Percentiles rank a stretch among this genome's conserved stretches.
phyloP scores from a whole-genome alignment of 306 rosid species.

The Inga laurina region DNA sequence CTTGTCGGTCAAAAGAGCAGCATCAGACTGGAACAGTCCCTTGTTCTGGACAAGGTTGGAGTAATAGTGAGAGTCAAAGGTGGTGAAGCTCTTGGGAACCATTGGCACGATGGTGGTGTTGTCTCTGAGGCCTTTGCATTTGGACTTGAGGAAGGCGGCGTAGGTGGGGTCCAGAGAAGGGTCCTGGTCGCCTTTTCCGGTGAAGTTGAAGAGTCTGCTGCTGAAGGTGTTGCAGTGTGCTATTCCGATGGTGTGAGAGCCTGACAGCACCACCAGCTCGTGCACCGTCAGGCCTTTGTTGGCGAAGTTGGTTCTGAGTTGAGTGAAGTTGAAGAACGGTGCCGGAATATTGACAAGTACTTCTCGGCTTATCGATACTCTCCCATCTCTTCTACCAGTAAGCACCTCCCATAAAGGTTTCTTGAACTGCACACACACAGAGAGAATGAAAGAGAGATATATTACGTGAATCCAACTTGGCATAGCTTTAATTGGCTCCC shows the following conservation, averaged over 20 bases:
- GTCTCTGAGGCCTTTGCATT: slow-evolving; percentile 38
- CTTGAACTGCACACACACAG: slow-evolving; percentile 33
- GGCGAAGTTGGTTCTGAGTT: slow-evolving; percentile 45
- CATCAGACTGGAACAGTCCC: slow-evolving; percentile 67
- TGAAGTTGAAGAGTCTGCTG: slow-evolving; percentile 60
- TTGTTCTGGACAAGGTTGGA: slow-evolving; percentile 30
- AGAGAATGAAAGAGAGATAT: not conserved
- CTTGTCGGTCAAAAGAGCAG: slow-evolving; percentile 46
- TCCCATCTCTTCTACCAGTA: slow-evolving; percentile 75
- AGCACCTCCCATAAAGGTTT: slow-evolving; percentile 54
- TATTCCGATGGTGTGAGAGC: slow-evolving; percentile 61
- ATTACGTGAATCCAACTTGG: no score
- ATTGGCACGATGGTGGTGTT: slow-evolving; percentile 37
- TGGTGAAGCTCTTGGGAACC: slow-evolving; percentile 42
- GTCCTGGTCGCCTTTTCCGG: slow-evolving; percentile 65
- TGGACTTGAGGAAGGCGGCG: slow-evolving; percentile 32
- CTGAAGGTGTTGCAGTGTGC: slow-evolving; percentile 50
- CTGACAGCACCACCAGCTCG: slow-evolving; percentile 65
- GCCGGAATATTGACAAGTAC: slow-evolving; percentile 42
- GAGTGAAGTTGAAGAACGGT: slow-evolving; percentile 47
- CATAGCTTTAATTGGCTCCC: no score
- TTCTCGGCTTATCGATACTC: slow-evolving; percentile 32
- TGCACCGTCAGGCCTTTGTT: slow-evolving; percentile 41
- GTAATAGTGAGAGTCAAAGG: slow-evolving; percentile 49
- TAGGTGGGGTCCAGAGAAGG: slow-evolving; percentile 50